Base-by-base conservation (phyloP, 148 eudicot species). In the Silene conica region DNA sequence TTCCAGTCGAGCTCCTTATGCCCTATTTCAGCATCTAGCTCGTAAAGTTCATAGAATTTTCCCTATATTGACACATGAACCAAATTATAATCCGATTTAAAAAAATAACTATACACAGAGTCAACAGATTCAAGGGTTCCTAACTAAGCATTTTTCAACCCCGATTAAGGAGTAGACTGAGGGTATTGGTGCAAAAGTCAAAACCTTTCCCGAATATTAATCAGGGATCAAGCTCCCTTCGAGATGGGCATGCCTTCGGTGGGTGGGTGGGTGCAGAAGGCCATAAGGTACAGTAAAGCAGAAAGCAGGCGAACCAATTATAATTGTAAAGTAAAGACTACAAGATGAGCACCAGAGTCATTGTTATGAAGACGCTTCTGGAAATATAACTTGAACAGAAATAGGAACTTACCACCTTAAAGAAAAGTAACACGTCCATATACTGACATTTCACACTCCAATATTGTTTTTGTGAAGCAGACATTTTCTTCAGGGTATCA, bases 1-100 rank as follows among this genome's bases (percentile, higher is more conserved):
- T 90, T 95, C 99, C 99, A 95, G 73, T 95, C 99, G 74, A 95
- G 96, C 83, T 95, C 99, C 82, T 82, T 92, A 69, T 95, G 99
- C 58, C 99, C 99, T 83, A 95, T 86, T 76, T 95, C 97, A 77
- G 99, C 99, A 85, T 95, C 99, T 61, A 95, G 65, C 78, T 95
- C 99, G 84, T 95, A 95, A n/a, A 95, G 92, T 81, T 95, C 97
- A 74, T 92, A 95, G 43, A 95, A 95, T 69, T 92, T 92, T 56
- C 99, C 99, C 99, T 95, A 69, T 66, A 74, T 59, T 21, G 52
- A 73, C 34, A 28, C 64, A 79, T 52, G 38, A 6, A 31, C 11
- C 67, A 21, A 34, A 25, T 14, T 6, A 46, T 46, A 4, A 46
- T 22, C 71, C 48, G 69, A 63, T 50, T 19, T 16, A 26, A 67